Base-by-base conservation (phyloP, 192 early-diverging fungal species). In the Geosiphon pyriformis region DNA sequence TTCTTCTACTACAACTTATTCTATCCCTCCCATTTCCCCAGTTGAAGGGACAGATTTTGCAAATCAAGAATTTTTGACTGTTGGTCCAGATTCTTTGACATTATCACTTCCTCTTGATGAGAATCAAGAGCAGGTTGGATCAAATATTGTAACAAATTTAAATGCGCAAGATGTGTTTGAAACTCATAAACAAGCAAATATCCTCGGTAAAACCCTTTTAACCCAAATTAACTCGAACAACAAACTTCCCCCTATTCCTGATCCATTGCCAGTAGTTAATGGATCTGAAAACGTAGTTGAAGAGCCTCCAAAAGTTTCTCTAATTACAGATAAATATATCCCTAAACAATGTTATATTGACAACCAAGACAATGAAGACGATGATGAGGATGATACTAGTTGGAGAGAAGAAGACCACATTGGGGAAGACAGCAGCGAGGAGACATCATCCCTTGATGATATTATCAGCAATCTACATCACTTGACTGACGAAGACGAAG, bases 321-420 rank as follows among this genome's bases (percentile, higher is more conserved):
- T 54, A 8, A 53, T 71, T 54, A 67, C 35, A 42, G 66, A 72
- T 34, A 53, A 55, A 23, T 71, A 71, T 17, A 51, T 61, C 59
- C 56, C 66, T 8, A 70, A 75, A 15, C 64, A 67, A 33, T 72
- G 74, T 29, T 67, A 51, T 49, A 66, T 68, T 22, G 65, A 46
- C 20, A 62, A 71, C 29, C 73, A 78, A n/a, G 70, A 79, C 29
- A 49, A 69, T 3, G 59, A 71, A 30, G 72, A 78, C 52, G 71
- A 78, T 20, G 72, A 65, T 0, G 76, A 82, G n/a, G 74, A 81
- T 62, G 57, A 61, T 37, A 66, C 73, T 73, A 72, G 49, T 46
- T 26, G 48, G 70, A 59, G 65, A 71, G 58, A 63, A 4, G 59
- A 23, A 26, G 61, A 63, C 6, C 27, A n/a, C 0, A 26, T 58